phyloP scores from a whole-genome alignment of 805 yeast genomes.

The Ogataea pilisensis region DNA sequence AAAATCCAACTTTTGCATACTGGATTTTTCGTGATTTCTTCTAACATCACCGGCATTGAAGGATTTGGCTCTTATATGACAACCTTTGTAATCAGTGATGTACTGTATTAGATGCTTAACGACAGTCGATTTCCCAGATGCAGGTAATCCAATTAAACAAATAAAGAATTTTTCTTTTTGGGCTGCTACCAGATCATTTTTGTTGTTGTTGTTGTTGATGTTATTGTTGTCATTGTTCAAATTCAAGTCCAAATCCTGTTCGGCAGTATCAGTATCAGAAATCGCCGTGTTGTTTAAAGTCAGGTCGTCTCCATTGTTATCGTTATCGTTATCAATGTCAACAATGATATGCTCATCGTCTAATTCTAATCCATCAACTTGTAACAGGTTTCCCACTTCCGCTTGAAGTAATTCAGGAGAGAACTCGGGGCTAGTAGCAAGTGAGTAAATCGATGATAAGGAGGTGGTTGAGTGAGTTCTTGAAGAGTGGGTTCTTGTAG shows the following conservation, averaged over 20 bases:
- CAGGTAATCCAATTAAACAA: constrained; percentile 78
- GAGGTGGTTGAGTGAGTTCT: constrained; percentile 22
- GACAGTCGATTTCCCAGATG: constrained; percentile 77
- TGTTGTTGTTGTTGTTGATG: not conserved
- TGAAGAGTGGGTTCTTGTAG: constrained; percentile 5
- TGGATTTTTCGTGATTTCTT: constrained; percentile 33
- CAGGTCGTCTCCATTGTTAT: constrained; percentile 6
- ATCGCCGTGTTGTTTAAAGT: constrained; percentile 3
- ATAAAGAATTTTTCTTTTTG: constrained; percentile 28
- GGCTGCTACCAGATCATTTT: not conserved
- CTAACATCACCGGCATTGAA: constrained; percentile 54
- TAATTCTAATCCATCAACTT: constrained; percentile 19
- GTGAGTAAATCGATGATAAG: constrained; percentile 16
- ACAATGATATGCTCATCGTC: constrained; percentile 15
- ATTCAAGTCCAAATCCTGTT: too few species aligned
- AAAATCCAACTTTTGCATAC: constrained; percentile 23
- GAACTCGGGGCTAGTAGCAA: constrained; percentile 29
- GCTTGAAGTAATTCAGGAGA: constrained; percentile 27
- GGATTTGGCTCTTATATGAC: constrained; percentile 25
- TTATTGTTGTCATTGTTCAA: not conserved
- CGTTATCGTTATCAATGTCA: constrained; percentile 7
- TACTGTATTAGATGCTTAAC: constrained; percentile 26
- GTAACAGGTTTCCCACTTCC: constrained; percentile 27
- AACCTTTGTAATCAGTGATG: constrained; percentile 11
- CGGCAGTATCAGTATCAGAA: too few species aligned